Evolutionary conservation across 2,329 filamentous ascomycete genomes (phyloP).

Genomic region (Ophiostoma himal-ulmi): DNA sequence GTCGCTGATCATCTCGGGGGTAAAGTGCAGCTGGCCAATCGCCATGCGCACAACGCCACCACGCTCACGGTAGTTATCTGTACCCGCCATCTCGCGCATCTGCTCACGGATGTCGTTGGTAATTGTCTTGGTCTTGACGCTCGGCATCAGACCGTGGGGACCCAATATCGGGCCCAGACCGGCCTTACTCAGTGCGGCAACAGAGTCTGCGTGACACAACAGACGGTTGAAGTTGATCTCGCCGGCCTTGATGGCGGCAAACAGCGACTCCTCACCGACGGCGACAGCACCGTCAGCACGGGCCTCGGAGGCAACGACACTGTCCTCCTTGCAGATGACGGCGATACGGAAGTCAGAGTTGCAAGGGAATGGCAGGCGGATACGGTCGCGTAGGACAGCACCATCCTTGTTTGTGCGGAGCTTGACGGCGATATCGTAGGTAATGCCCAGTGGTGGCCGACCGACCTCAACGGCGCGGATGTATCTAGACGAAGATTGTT

Average conservation of each 20-base stretch:
- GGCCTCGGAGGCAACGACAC: conserved; percentile 67
- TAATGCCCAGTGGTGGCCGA: conserved; percentile 61
- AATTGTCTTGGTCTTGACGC: conserved; percentile 78
- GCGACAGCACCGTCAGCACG: conserved; percentile 70
- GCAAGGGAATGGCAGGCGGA: conserved; percentile 83
- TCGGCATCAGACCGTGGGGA: conserved; percentile 89
- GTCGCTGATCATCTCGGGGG: conserved; percentile 74
- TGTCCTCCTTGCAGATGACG: conserved; percentile 83
- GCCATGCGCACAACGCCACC: conserved; percentile 79
- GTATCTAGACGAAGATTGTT: conserved; percentile 53
- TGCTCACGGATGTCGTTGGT: conserved; percentile 70
- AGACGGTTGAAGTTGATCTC: conserved; percentile 83
- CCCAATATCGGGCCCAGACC: conserved; percentile 75
- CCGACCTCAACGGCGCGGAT: conserved; percentile 91
- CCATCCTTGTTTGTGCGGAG: conserved; percentile 80
- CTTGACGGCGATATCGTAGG: conserved; percentile 85
- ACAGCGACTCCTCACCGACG: conserved; percentile 80
- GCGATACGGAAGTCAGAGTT: conserved; percentile 83
- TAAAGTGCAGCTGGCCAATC: conserved; percentile 85
- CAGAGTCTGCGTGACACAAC: conserved; percentile 74
- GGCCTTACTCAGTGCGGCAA: conserved; percentile 74
- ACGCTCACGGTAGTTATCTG: conserved; percentile 79
- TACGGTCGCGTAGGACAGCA: conserved; percentile 76
- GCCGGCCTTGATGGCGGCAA: conserved; percentile 67
- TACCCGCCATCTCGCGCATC: conserved; percentile 77